Base-by-base conservation (phyloP, 352 stramenopile species). In the Phytophthora pisi region DNA sequence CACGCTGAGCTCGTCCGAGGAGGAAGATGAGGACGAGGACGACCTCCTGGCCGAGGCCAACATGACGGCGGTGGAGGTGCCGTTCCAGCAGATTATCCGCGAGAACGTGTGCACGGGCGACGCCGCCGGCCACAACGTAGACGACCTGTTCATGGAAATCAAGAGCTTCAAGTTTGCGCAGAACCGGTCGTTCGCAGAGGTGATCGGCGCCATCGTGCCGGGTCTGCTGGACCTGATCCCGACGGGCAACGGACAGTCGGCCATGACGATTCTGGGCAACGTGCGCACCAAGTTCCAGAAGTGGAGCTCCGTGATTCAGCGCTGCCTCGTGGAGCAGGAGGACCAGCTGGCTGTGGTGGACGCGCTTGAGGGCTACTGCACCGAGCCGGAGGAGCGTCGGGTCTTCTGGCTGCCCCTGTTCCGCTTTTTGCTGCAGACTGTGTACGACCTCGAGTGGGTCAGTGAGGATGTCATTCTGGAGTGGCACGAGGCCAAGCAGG, bases 111-210 rank as follows among this genome's bases (percentile, higher is more conserved):
- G 81, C 63, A 90, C 77, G 15, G 88, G 88, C 23, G 88, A 96
- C 60, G 71, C 75, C 2, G 86, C 82, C 3, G 84, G 83, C 20
- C 84, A 96, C 75, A 84, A 84, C 46, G 82, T 97, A 49, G 90
- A 97, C 56, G 95, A 97, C 74, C 74, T 97, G 61, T 92, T 97
- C 64, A 90, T 97, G 77, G 91, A 97, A 76, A 97, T 97, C 71
- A 97, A 97, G 82, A 93, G 89, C 59, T 97, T 92, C 72, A 97
- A 97, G 72, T 97, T 97, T 70, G 89, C 91, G n/a, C 89, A 97
- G 74, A 97, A 97, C 74, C 76, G 86, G 8, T 82, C 86, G 60
- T 95, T 96, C 52, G 77, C 80, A 23, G 86, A 93, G 38, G 90
- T 94, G 36, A 81, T 96, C 50, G 72, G 74, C 20, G 89, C 85